phyloP scores from a whole-genome alignment of 2,329 filamentous ascomycete species.

The Fusarium guadeloupense region DNA sequence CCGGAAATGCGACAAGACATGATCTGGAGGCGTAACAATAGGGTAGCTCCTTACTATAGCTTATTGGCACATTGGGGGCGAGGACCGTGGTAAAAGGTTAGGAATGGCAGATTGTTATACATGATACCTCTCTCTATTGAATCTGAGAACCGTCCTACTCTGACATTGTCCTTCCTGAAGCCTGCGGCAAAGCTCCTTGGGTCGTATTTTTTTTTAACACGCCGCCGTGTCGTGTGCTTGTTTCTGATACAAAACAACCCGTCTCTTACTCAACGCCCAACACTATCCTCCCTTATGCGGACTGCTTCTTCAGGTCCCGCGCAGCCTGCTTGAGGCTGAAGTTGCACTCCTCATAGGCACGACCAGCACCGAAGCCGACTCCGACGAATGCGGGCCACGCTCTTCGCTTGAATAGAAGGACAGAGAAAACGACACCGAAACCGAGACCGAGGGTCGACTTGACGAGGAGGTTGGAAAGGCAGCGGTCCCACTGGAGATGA shows the following conservation, averaged over 20 bases:
- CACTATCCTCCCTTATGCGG: constrained; percentile 47
- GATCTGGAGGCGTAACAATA: constrained; percentile 31
- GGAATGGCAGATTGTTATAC: constrained; percentile 45
- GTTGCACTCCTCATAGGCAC: constrained; percentile 99
- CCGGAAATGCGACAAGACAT: constrained; percentile 3
- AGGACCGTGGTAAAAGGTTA: constrained; percentile 4
- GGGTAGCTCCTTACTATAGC: constrained; percentile 8
- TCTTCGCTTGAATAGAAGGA: constrained; percentile 96
- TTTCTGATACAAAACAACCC: constrained; percentile 35
- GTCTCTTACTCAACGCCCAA: constrained; percentile 2
- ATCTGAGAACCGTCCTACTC: constrained; percentile 41
- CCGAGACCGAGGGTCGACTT: constrained; percentile 94
- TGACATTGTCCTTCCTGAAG: constrained; percentile 40
- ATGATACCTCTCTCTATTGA: constrained; percentile 48
- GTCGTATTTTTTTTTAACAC: constrained; percentile 32
- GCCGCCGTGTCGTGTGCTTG: constrained; percentile 40
- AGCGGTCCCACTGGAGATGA: constrained; percentile 87
- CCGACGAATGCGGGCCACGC: constrained; percentile 98
- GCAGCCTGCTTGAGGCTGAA: constrained; percentile 73
- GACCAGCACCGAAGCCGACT: constrained; percentile 91
- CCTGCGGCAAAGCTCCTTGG: constrained; percentile 31
- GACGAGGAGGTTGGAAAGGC: constrained; percentile 96
- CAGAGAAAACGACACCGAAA: constrained; percentile 98
- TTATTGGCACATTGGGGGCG: not conserved
- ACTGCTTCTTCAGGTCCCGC: constrained; percentile 64